phyloP scores from a whole-genome alignment of 768 basidiomycete genomes.

The Xerocomellus amylosporus region DNA sequence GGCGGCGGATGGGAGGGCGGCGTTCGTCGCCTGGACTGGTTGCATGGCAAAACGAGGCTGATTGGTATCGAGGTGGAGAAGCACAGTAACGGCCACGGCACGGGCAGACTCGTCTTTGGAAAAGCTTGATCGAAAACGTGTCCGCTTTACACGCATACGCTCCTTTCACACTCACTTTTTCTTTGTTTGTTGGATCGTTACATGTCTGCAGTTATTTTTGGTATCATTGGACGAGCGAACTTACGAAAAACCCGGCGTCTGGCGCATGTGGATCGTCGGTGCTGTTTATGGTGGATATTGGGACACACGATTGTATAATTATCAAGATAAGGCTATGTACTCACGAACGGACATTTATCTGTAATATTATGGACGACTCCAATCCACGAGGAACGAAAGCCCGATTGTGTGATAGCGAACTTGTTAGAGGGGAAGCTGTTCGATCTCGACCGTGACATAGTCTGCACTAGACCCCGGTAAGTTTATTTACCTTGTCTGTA shows the following conservation, averaged over 20 bases:
- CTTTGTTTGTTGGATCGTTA: background rate
- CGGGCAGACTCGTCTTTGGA: constrained; percentile 50
- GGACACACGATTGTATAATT: constrained; percentile 21
- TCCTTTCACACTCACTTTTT: background rate
- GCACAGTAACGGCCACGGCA: constrained; percentile 34
- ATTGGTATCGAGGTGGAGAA: constrained; percentile 62
- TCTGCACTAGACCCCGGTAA: too few relatives aligned
- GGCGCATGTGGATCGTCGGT: constrained; percentile 14
- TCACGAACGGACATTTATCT: constrained; percentile 16
- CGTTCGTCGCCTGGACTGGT: constrained; percentile 65
- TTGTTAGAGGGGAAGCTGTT: too few relatives aligned
- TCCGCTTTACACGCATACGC: background rate
- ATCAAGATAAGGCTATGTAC: constrained; percentile 21
- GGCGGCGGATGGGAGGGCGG: constrained; percentile 69
- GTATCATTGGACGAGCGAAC: constrained; percentile 1
- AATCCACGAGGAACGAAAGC: background rate
- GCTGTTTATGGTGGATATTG: constrained; percentile 13
- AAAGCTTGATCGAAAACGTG: constrained; percentile 29
- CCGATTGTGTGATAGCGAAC: too few relatives aligned
- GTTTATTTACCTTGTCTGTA: too few relatives aligned
- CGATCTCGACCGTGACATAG: too few relatives aligned
- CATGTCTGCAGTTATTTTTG: background rate
- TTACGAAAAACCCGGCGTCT: background rate
- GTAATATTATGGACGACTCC: constrained; percentile 17
- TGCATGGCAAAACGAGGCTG: constrained; percentile 57